These are phyloP conservation scores for Coffea canephora DNA, from an alignment of 257 asterid genomes.

Conservation along the genomic window DNA sequence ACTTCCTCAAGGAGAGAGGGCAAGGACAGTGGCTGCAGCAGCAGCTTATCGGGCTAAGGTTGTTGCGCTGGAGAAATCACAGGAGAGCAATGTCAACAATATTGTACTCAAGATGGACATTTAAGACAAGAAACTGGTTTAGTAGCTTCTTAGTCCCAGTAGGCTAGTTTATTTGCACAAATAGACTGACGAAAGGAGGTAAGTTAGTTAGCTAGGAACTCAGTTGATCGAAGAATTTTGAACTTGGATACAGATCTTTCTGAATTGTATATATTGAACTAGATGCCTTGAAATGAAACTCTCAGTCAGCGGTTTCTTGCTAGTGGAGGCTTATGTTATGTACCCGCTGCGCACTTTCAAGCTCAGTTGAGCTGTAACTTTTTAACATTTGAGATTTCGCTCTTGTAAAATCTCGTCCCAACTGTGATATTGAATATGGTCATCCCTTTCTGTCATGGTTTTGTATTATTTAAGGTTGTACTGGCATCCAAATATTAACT, in stretches of 20 bases:
- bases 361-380: constrained; percentile 5
- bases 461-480: not conserved
- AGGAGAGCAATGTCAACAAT: constrained; percentile 26
- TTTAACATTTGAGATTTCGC: constrained; percentile 13
- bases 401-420: constrained; percentile 12
- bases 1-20: constrained; percentile 50
- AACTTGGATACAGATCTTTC: constrained; percentile 26
- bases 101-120: constrained; percentile 44
- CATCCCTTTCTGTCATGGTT: constrained; percentile 1
- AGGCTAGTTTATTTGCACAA: constrained; percentile 32
- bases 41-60: constrained; percentile 54
- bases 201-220: constrained; percentile 29
- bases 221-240: constrained; percentile 32
- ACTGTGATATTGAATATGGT: constrained; percentile 18
- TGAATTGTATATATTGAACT: constrained; percentile 47
- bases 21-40: constrained; percentile 32
- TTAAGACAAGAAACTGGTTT: constrained; percentile 7
- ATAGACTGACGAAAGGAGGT: constrained; percentile 34
- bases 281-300: constrained; percentile 22
- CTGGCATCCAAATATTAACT: not conserved
- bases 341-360: not conserved
- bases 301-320: constrained; percentile 30
- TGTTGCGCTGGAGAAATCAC: constrained; percentile 41
- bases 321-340: constrained; percentile 9
- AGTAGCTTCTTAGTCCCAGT: constrained; percentile 9